A percentile compares a stretch with the other conserved stretches of the same genome.
These are phyloP conservation scores for Acanthamoeba culbertsoni DNA, from an alignment of 208 protist genomes.

Conservation along the genomic window DNA sequence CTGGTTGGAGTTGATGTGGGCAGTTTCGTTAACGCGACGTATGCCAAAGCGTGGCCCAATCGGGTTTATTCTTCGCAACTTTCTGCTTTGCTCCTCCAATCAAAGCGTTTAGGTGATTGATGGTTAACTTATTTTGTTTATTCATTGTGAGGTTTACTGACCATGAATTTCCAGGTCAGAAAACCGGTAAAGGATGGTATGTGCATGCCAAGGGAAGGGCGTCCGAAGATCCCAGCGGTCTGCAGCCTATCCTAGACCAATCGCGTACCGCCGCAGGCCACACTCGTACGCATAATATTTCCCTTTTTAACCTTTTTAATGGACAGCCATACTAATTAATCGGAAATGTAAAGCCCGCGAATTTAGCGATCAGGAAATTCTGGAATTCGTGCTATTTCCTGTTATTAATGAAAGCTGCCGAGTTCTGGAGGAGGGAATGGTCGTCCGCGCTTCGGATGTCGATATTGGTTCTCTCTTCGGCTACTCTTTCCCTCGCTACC, in stretches of 20 bases:
- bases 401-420: constrained; percentile 91
- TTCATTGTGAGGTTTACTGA: background rate
- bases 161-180: background rate
- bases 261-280: constrained; percentile 80
- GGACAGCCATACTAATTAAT: constrained; percentile 13
- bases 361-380: constrained; percentile 82
- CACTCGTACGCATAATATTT: constrained; percentile 27
- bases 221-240: constrained; percentile 73
- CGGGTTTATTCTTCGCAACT: constrained; percentile 55
- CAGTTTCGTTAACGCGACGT: constrained; percentile 37
- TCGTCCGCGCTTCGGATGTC: constrained; percentile 83
- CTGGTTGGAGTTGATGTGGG: constrained; percentile 86
- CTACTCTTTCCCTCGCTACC: constrained; percentile 85
- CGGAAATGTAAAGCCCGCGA: background rate
- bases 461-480: constrained; percentile 89
- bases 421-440: constrained; percentile 85
- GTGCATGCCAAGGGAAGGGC: constrained; percentile 61
- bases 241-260: constrained; percentile 81
- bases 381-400: constrained; percentile 87
- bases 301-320: background rate
- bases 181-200: constrained; percentile 21
- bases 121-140: background rate
- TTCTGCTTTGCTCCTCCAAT: background rate
- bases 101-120: constrained; percentile 32
- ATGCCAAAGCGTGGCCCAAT: constrained; percentile 35